phyloP scores from a whole-genome alignment of 1,139 yeast genomes.

The Blastobotrys buckinghamii region DNA sequence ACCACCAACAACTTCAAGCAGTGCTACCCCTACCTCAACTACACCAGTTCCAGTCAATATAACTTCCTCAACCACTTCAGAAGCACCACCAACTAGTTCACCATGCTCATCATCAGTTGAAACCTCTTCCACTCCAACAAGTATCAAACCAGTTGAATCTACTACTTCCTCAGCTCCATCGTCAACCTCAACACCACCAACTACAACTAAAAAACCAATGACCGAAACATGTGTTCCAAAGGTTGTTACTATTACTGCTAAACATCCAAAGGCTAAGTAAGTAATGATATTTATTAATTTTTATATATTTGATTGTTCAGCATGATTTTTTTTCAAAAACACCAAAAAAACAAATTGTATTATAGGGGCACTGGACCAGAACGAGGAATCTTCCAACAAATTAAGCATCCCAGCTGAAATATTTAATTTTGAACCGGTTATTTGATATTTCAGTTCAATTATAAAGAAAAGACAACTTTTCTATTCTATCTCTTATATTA shows the following conservation, averaged over 20 bases:
- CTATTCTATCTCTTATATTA: too few species aligned
- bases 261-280: background rate
- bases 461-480: too few species aligned
- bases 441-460: too few species aligned
- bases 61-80: background rate
- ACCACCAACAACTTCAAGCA: background rate
- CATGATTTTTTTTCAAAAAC: background rate
- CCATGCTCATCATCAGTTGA: background rate
- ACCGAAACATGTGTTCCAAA: background rate
- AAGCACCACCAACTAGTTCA: background rate
- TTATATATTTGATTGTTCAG: background rate
- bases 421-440: too few species aligned
- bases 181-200: background rate
- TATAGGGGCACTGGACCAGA: too few species aligned
- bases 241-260: background rate
- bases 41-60: background rate
- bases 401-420: too few species aligned
- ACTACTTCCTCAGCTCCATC: background rate
- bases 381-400: too few species aligned
- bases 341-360: too few species aligned
- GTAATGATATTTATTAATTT: background rate
- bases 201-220: background rate
- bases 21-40: background rate
- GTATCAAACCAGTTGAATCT: background rate
- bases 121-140: conserved; percentile 1